Base-by-base conservation (phyloP, 306 rosid genomes). In the Cucurbita ficifolia region DNA sequence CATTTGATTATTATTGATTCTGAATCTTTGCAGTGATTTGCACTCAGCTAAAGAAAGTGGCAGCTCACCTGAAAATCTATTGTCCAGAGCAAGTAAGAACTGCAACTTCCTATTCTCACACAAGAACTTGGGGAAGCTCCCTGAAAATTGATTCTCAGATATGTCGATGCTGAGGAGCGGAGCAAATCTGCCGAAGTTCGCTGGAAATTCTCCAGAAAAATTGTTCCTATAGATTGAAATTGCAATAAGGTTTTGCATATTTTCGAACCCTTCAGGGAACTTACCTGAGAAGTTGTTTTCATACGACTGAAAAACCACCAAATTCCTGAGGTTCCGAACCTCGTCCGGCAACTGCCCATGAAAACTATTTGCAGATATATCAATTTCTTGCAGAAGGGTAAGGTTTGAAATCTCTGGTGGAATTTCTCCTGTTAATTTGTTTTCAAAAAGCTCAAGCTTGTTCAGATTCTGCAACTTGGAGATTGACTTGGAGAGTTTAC, bases 61-160 rank as follows among this genome's bases (percentile, higher is more conserved):
- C 55, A 95, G 81, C 77, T 82, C 88, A 36, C 97, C 99, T 10
- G 90, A 83, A 80, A 95, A 89, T 16, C 82, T 84, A 78, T 95
- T 95, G 29, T 84, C 87, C 85, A 95, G 77, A 65, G 97, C 97
- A 57, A 95, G 99, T 88, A 95, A 83, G 77, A 84, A 77, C 21
- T 3, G 81, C 77, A 95, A 76, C 86, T 81, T 79, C 65, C 70
- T 78, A 7, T 75, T 82, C 77, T 89, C 89, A 83, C 99, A 95
- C 81, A 95, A 79, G 85, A 78, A 91, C 83, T 75, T 84, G 49
- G 99, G 99, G 72, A 95, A 95, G 78, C 54, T 75, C 48, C 99
- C 99, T 22, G 96, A 84, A 76, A 95, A 95, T 69, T 82, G 88
- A 79, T 95, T 95, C 81, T 95, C 99, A 1, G 99, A 95, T 82